These are phyloP conservation scores for Trichoderma lentiforme DNA, from an alignment of 2,329 filamentous ascomycete species.

Conservation along the genomic window DNA sequence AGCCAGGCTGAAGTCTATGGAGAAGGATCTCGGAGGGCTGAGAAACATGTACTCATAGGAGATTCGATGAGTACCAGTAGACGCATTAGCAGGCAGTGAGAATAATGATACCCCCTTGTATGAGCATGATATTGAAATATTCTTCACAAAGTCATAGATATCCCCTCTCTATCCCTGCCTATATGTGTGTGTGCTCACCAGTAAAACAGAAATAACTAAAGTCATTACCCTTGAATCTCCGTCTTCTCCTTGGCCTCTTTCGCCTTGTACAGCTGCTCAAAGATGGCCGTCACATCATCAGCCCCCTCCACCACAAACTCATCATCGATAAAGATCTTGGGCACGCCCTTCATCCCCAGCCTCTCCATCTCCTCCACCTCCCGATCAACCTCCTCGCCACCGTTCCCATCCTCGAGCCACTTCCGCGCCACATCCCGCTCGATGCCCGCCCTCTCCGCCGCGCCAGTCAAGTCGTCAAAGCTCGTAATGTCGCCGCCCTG, in stretches of 20 bases:
- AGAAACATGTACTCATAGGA: conserved; percentile 45
- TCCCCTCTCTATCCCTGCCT: neutral
- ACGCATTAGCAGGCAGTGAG: neutral
- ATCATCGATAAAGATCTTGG: conserved; percentile 70
- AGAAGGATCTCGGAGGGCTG: conserved; percentile 54
- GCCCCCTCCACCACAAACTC: conserved; percentile 67
- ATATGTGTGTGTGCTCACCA: neutral
- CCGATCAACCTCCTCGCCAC: conserved; percentile 54
- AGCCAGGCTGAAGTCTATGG: conserved; percentile 49
- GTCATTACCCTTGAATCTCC: neutral
- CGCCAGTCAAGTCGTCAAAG: conserved; percentile 47
- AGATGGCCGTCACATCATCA: conserved; percentile 65
- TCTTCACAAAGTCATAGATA: too few relatives aligned
- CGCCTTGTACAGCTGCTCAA: conserved; percentile 59
- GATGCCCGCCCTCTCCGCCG: conserved; percentile 54
- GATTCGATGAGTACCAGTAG: neutral
- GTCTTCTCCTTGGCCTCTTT: conserved; percentile 39
- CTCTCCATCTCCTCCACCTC: conserved; percentile 52
- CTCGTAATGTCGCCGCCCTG: conserved; percentile 61
- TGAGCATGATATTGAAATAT: neutral
- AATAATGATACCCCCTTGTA: conserved; percentile 13
- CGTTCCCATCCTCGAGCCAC: conserved; percentile 53
- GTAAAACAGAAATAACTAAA: neutral
- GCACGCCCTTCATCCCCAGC: conserved; percentile 62
- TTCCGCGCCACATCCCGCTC: conserved; percentile 48